Conservation (phyloP, 495 filamentous ascomycete species). For the Daldinia loculata region DNA sequence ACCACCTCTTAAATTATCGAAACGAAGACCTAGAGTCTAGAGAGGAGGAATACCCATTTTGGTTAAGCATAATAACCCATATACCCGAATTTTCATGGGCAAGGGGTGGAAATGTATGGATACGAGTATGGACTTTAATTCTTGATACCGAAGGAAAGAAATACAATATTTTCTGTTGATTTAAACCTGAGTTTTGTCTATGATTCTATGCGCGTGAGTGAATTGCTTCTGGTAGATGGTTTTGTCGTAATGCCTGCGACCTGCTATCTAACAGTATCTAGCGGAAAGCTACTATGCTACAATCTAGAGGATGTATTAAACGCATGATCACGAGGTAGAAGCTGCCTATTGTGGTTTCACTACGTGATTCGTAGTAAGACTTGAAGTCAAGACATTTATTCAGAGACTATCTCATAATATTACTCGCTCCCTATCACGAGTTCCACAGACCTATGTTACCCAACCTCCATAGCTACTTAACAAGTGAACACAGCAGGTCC, state of each 20-base stretch:
- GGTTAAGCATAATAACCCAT: not conserved
- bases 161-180: not conserved
- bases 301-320: too few species aligned
- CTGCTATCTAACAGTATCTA: not conserved
- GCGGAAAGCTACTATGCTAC: too few species aligned
- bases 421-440: not conserved
- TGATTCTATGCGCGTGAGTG: not conserved
- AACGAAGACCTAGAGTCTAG: not conserved
- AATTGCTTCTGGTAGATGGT: not conserved
- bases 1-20: constrained; percentile 31
- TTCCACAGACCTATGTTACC: not conserved
- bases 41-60: not conserved
- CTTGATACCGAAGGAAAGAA: constrained; percentile 36
- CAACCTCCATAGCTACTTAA: constrained; percentile 20
- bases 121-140: constrained; percentile 33
- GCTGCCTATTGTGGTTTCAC: too few species aligned
- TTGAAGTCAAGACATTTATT: not conserved
- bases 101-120: constrained; percentile 2
- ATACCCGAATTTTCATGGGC: not conserved
- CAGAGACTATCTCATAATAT: not conserved
- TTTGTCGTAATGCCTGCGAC: not conserved
- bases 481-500: constrained; percentile 59
- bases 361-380: too few species aligned
- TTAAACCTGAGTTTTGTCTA: not conserved
- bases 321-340: too few species aligned